Base-by-base conservation (phyloP, 169 alveolate species). In the Cryptosporidium viatorum region DNA sequence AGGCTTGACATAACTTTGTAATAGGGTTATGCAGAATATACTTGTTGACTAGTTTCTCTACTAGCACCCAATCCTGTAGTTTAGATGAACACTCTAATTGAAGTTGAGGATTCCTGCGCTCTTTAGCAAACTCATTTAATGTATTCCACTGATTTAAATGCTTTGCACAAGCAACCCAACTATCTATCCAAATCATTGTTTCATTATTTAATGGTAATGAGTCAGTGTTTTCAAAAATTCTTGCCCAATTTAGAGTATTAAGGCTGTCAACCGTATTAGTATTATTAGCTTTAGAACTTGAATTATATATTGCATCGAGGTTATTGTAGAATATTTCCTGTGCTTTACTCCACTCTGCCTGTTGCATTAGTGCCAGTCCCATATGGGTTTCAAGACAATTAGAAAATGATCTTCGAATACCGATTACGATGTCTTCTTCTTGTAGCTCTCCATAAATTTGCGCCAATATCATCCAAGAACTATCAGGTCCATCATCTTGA, bases 121-220 rank as follows among this genome's bases (percentile, higher is more conserved):
- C 94, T 41, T 86, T 92, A 29, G 95, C 84, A 29, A 93, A 92
- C 41, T 93, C 95, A 43, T 94, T 85, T 8, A 93, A 59, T 1
- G 86, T 70, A 68, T 93, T 93, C 95, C 95, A 93, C 58, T 93
- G 95, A 70, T 86, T 86, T 35, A 93, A 60, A 59, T 93, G 95
- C 60, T 93, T 93, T 26, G 93, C 93, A 18, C 93, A 91, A 29
- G 93, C 50, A 55, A 92, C 92, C 95, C 95, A 93, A 33, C 93
- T 92, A 71, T 91, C 93, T 59, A 84, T 92, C 95, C 95, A 93
- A 62, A 93, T 68, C 43, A 91, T 92, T 26, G 95, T 48, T 41
- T 80, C 89, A 62, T 65, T 80, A 80, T 39, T 41, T 62, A 80
- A 43, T 26, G 50, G 26, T 29, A 23, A 43, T 14, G 89, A 50